Conservation (phyloP, 1,139 yeast genomes). For the Pichia sp. region DNA sequence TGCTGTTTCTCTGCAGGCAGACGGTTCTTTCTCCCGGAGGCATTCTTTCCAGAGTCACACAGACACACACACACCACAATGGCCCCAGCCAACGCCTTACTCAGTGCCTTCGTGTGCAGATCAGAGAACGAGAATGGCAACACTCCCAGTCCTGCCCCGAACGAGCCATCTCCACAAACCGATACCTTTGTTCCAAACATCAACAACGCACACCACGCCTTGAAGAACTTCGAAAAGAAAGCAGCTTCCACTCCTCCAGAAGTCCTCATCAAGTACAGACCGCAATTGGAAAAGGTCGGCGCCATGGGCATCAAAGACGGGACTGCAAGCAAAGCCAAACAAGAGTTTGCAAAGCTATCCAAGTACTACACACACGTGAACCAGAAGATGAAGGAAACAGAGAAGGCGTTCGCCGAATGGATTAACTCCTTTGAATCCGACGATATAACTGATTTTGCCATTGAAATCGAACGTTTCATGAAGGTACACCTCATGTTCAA, state of each 20-base stretch:
- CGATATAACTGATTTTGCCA: slow-evolving; percentile 9
- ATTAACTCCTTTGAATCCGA: slow-evolving; percentile 9
- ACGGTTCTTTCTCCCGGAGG: no score
- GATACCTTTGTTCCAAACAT: background rate
- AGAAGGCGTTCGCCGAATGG: slow-evolving; percentile 9
- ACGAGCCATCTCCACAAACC: background rate
- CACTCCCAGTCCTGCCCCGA: background rate
- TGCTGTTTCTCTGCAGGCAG: no score
- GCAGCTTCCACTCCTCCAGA: background rate
- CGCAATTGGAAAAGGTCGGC: slow-evolving; percentile 19
- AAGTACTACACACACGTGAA: slow-evolving; percentile 3
- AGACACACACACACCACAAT: no score
- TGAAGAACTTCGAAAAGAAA: slow-evolving; percentile 7
- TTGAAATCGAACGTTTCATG: slow-evolving; percentile 11
- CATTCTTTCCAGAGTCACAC: no score
- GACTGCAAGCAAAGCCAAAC: slow-evolving; percentile 4
- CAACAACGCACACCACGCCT: slow-evolving; percentile 5
- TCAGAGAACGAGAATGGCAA: no score
- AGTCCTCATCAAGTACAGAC: slow-evolving; percentile 4
- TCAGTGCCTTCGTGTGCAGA: no score
- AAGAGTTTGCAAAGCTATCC: slow-evolving; percentile 3
- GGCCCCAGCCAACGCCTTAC: no score
- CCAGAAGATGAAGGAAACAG: slow-evolving; percentile 1
- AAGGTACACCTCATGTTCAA: slow-evolving; percentile 7
- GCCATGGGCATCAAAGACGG: slow-evolving; percentile 12